Evolutionary conservation across 768 basidiomycete genomes (phyloP), one percentile per base, ranked within the genome.

Genomic region (Naganishia vaughanmartiniae): DNA sequence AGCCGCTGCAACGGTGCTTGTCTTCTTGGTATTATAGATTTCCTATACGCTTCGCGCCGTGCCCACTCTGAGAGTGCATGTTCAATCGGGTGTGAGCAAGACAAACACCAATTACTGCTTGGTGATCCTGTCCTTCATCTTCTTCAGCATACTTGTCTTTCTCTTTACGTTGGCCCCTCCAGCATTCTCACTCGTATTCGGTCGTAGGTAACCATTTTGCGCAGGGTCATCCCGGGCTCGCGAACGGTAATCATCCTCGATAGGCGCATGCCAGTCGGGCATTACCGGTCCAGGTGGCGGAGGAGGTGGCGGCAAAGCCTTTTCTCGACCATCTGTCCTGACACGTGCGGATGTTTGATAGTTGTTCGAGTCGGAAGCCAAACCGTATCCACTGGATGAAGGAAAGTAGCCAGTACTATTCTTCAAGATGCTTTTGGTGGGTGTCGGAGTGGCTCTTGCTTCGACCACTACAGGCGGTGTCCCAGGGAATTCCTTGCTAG

Each of bases 201-300:
- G 21, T 14, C 24, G 48, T 6, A 51, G 48, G 57, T 31, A 30
- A 45, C 39, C n/a, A 69, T 15, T 34, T 34, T n/a, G 28, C 58
- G 45, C 58, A 31, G 42, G 33, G 24, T 24, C 60, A 56, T 51
- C 68, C 54, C 42, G 42, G 30, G 33, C 54, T 28, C 51, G 51
- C 63, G 66, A 45, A 65, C 57, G 51, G 24, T 36, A 36, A 28
- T 24, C 60, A 63, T 51, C 68, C 54, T 66, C 71, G 19, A 73
- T 55, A 39, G 66, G 30, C 4, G 54, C 51, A 28, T 58, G 36
- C 54, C 79, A 81, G 68, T 77, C 73, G 15, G 79, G 80, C 70
- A 81, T 75, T 67, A 81, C 80, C 30, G 78, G 80, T 60, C 70
- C 76, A 19, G 79, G 74, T 26, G 79, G 78, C 36, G 79, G 79